A percentile compares a stretch with the other conserved stretches of the same genome.
These are phyloP conservation scores for Aspergillus asperescens DNA, from an alignment of 495 filamentous ascomycete genomes.

Conservation along the genomic window DNA sequence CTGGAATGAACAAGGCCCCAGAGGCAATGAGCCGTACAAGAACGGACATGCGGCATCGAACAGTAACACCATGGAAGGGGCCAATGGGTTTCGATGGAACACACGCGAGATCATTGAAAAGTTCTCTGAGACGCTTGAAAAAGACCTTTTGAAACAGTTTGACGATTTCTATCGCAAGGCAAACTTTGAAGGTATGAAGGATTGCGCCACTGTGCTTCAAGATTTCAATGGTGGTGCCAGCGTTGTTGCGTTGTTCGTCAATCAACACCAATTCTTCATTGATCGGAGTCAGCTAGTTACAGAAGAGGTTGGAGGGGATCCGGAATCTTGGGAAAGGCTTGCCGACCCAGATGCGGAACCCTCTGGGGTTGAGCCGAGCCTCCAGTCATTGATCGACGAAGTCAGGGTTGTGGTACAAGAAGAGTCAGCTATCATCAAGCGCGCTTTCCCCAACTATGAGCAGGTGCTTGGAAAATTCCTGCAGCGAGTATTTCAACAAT, in stretches of 20 bases:
- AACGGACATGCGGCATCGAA: constrained; percentile 34
- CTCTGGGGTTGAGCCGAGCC: constrained; percentile 82
- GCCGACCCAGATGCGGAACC: constrained; percentile 92
- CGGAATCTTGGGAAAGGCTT: constrained; percentile 81
- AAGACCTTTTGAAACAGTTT: constrained; percentile 92
- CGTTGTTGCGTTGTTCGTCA: constrained; percentile 92
- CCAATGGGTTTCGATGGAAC: constrained; percentile 47
- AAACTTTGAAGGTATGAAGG: constrained; percentile 94
- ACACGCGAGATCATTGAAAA: constrained; percentile 92
- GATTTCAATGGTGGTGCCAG: constrained; percentile 95
- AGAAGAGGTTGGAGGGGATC: constrained; percentile 80
- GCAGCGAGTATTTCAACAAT: constrained; percentile 95
- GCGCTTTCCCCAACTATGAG: constrained; percentile 94
- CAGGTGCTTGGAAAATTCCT: constrained; percentile 87
- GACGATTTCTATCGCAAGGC: constrained; percentile 91
- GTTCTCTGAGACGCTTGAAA: constrained; percentile 91
- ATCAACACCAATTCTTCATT: constrained; percentile 99
- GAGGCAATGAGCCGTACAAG: constrained; percentile 51
- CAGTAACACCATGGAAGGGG: constrained; percentile 34
- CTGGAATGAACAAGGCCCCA: constrained; percentile 58
- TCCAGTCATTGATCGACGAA: constrained; percentile 89
- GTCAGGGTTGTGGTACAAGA: constrained; percentile 95
- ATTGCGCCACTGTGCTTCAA: constrained; percentile 86
- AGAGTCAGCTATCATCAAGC: constrained; percentile 90
- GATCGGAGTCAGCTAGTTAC: constrained; percentile 83